Base-by-base conservation (phyloP, 192 early-diverging fungal species). In the Linnemannia zychae region DNA sequence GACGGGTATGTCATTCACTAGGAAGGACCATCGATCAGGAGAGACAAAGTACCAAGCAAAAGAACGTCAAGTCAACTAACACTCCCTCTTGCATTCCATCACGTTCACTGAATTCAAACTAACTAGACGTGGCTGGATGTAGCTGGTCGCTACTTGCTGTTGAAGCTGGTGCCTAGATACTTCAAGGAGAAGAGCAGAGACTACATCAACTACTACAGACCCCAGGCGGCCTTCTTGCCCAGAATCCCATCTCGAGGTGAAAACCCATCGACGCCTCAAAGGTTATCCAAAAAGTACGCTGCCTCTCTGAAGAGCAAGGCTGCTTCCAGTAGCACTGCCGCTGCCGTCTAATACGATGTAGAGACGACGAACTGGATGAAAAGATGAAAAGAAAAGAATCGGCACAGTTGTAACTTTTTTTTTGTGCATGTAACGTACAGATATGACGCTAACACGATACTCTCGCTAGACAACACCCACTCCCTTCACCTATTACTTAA, bases 141-240 rank as follows among this genome's bases (percentile, higher is more conserved):
- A 13, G 80, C 80, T 6, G 80, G 37, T 7, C 73, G 80, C 7
- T 81, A 37, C 47, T n/a, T 81, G 38, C 38, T 81, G 2, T 38
- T 81, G 49, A 81, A 81, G 47, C 18, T 76, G 20, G 73, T 76
- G 15, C 80, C 80, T 40, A 81, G 75, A 60, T 81, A 81, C 69
- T 81, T 81, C 36, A 81, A 81, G 60, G 80, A 81, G 24, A 74
- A 74, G 31, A 74, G 72, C 48, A 48, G 44, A 2, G 79, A 81
- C 31, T 81, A 81, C 67, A 71, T 66, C 2, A 34, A 53, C 46
- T 57, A 63, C 20, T 80, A 80, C 53, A 48, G 72, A 69, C 79
- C 79, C 46, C 73, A 80, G 24, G 74, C 73, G 3, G 15, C 49
- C 17, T 81, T 81, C 68, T 18, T 81, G 18, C 80, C 80, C 18